Evolutionary conservation across 2,329 filamentous ascomycete species (phyloP).

Genomic region (Trichoderma polysporum): DNA sequence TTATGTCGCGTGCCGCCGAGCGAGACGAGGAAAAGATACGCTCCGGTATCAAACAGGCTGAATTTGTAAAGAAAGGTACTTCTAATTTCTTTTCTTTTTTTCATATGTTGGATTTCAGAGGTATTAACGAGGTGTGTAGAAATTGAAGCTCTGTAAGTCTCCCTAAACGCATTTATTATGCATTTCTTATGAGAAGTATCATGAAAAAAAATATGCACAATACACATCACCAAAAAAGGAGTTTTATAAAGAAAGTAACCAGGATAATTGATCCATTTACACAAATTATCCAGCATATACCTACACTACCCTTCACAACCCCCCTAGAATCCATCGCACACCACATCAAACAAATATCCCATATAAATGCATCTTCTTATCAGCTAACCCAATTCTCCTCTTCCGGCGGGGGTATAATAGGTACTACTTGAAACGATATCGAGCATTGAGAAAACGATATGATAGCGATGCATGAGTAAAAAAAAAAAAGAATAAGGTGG

Average conservation of each 20-base stretch:
- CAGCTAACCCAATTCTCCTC: not conserved
- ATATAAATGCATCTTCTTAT: not conserved
- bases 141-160: slow-evolving; percentile 81
- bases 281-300: not conserved
- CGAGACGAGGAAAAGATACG: slow-evolving; percentile 73
- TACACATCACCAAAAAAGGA: not conserved
- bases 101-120: not conserved
- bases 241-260: not conserved
- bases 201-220: not conserved
- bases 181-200: not conserved
- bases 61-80: slow-evolving; percentile 87
- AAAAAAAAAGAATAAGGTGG: slow-evolving; percentile 12
- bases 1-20: slow-evolving; percentile 70
- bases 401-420: slow-evolving; percentile 43
- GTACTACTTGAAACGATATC: slow-evolving; percentile 90
- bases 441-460: slow-evolving; percentile 80
- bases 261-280: no score
- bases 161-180: slow-evolving; percentile 24
- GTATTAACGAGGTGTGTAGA: slow-evolving; percentile 50
- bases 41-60: slow-evolving; percentile 71
- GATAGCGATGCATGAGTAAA: slow-evolving; percentile 41
- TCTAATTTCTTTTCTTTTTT: not conserved
- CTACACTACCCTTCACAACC: no score
- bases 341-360: not conserved
- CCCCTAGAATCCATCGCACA: no score